These are phyloP conservation scores for Aspergillus niger DNA, from an alignment of 2,329 filamentous ascomycete species.

Conservation along the genomic window DNA sequence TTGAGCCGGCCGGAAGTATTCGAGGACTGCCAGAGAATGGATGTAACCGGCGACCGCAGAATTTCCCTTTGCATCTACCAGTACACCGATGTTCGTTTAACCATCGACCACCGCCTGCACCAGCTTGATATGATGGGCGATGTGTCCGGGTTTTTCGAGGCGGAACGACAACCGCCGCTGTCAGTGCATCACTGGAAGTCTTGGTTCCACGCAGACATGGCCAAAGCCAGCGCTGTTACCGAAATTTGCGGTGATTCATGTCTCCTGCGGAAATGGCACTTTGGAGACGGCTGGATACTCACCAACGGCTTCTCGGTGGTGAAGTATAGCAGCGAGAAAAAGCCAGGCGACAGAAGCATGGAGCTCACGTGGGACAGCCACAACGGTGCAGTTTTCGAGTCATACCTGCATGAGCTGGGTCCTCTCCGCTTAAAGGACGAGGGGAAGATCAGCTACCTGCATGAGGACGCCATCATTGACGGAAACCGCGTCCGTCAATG, in stretches of 20 bases:
- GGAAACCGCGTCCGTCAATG: constrained; percentile 55
- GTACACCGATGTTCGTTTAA: constrained; percentile 58
- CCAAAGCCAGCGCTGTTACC: constrained; percentile 53
- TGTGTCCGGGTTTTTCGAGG: constrained; percentile 62
- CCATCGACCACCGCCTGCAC: constrained; percentile 56
- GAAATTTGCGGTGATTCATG: constrained; percentile 59
- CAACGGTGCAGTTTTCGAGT: constrained; percentile 44
- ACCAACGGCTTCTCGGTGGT: constrained; percentile 63
- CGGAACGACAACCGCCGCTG: constrained; percentile 53
- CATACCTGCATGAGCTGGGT: constrained; percentile 57
- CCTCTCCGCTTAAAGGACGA: constrained; percentile 50
- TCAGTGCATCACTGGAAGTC: constrained; percentile 66
- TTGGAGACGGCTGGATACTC: constrained; percentile 51
- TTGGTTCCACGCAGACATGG: constrained; percentile 57
- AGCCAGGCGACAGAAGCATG: constrained; percentile 48
- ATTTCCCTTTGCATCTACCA: constrained; percentile 60
- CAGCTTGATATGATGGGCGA: constrained; percentile 61
- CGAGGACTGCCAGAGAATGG: constrained; percentile 52
- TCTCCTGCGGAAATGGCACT: constrained; percentile 59
- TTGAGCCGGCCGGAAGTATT: constrained; percentile 48
- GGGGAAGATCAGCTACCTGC: constrained; percentile 56
- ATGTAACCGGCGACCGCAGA: constrained; percentile 56
- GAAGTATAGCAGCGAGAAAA: constrained; percentile 49
- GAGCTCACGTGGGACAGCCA: constrained; percentile 58
- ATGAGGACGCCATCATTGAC: constrained; percentile 50